These are phyloP conservation scores for Arthromyces matolae DNA, from an alignment of 768 basidiomycete genomes.

Conservation along the genomic window DNA sequence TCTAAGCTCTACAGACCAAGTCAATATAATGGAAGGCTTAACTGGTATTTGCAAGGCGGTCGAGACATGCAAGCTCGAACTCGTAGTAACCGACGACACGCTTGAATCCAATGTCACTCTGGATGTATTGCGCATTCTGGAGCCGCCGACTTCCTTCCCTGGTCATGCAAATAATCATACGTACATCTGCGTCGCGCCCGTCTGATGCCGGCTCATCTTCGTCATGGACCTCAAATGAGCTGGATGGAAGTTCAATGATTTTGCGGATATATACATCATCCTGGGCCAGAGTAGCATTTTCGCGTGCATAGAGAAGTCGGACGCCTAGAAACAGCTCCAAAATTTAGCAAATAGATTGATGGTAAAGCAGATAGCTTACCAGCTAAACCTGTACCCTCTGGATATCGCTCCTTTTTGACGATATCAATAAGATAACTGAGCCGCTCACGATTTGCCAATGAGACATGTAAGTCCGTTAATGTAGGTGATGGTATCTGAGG, in stretches of 20 bases:
- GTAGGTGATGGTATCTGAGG: conserved; percentile 13
- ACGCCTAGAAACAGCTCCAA: background rate
- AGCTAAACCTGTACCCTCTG: conserved; percentile 16
- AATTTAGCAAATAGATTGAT: background rate
- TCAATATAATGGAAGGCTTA: background rate
- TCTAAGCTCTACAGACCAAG: background rate
- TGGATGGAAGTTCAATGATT: background rate
- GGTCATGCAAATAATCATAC: conserved; percentile 25
- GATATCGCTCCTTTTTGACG: conserved; percentile 12
- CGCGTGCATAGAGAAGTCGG: background rate
- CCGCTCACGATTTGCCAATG: conserved; percentile 21
- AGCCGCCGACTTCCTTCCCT: conserved; percentile 18
- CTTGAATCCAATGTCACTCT: conserved; percentile 27
- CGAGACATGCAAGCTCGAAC: conserved; percentile 20
- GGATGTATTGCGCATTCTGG: conserved; percentile 17
- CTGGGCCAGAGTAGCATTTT: background rate
- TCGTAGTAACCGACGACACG: conserved; percentile 23
- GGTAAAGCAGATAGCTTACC: background rate
- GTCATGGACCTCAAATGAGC: background rate
- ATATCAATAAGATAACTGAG: conserved; percentile 19
- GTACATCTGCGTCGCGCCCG: conserved; percentile 10
- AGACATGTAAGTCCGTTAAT: conserved; percentile 22
- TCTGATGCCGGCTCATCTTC: conserved; percentile 1
- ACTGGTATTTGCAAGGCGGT: background rate
- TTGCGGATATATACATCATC: background rate